Conservation (phyloP, 306 rosid species). For the Rubus idaeus region DNA sequence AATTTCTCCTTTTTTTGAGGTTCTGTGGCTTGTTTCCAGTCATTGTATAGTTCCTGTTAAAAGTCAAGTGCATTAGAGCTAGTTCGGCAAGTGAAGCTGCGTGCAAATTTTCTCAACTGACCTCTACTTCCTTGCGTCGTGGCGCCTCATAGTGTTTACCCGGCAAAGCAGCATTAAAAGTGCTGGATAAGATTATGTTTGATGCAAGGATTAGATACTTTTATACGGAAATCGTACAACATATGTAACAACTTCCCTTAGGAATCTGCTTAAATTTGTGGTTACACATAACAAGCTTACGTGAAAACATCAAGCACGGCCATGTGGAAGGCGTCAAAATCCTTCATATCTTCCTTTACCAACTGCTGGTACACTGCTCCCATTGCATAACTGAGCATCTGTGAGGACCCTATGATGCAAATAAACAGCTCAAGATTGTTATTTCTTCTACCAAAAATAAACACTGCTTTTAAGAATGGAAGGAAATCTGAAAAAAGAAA, state of each 20-base stretch:
- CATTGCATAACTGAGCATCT: constrained; percentile 16
- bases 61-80: constrained; percentile 5
- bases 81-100: constrained; percentile 7
- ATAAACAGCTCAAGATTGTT: constrained; percentile 1
- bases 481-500: not conserved
- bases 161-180: constrained; percentile 54
- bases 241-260: not conserved
- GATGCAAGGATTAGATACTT: not conserved
- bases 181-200: constrained; percentile 29
- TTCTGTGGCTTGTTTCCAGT: constrained; percentile 7
- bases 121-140: constrained; percentile 33
- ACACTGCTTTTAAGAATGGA: not conserved
- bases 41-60: constrained; percentile 21
- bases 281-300: constrained; percentile 27
- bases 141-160: constrained; percentile 65
- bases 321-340: constrained; percentile 33
- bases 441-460: not conserved
- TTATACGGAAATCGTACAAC: not conserved
- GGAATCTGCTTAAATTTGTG: not conserved
- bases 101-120: not conserved
- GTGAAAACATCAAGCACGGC: constrained; percentile 63
- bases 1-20: not conserved
- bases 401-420: constrained; percentile 38
- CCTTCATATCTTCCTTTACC: constrained; percentile 14
- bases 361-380: constrained; percentile 40